A percentile compares a stretch with the other conserved stretches of the same genome.
phyloP scores from a whole-genome alignment of 805 yeast genomes.

The Kuraishia floccosa region DNA sequence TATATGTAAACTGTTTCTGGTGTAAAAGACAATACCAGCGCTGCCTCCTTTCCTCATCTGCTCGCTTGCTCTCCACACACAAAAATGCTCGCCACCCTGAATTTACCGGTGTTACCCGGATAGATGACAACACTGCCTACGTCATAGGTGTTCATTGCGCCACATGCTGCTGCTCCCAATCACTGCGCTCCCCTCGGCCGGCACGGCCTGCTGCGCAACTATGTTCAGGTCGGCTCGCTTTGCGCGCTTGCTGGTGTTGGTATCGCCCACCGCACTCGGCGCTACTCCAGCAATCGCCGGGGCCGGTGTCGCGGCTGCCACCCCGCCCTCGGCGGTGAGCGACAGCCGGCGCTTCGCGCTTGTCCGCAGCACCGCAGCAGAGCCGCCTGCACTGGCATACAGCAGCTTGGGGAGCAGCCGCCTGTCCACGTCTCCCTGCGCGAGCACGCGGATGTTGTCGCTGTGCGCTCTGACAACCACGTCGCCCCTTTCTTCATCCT shows the following conservation, averaged over 20 bases:
- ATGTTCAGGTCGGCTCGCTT: constrained; percentile 11
- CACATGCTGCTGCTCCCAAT: no score
- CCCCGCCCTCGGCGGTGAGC: not conserved
- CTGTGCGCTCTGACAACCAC: no score
- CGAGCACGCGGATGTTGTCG: no score
- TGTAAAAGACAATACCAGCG: no score
- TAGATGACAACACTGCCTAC: no score
- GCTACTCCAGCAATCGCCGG: not conserved
- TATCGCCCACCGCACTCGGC: not conserved
- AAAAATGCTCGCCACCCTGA: no score
- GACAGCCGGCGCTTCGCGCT: not conserved
- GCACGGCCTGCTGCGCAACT: not conserved
- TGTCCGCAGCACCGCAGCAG: not conserved
- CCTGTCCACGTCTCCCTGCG: constrained; percentile 3
- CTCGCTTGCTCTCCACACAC: no score
- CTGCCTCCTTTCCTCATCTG: no score
- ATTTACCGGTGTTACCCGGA: no score
- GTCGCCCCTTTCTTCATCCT: not conserved
- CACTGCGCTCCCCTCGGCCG: no score
- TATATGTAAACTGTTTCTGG: no score
- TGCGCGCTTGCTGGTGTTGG: constrained; percentile 5
- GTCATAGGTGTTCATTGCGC: no score
- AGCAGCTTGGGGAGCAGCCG: constrained; percentile 2
- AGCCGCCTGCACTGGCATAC: not conserved
- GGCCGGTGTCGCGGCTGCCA: not conserved